Percentiles rank a stretch among this genome's conserved stretches.
phyloP scores from a whole-genome alignment of 768 basidiomycete genomes.

The Trametopsis cervina region DNA sequence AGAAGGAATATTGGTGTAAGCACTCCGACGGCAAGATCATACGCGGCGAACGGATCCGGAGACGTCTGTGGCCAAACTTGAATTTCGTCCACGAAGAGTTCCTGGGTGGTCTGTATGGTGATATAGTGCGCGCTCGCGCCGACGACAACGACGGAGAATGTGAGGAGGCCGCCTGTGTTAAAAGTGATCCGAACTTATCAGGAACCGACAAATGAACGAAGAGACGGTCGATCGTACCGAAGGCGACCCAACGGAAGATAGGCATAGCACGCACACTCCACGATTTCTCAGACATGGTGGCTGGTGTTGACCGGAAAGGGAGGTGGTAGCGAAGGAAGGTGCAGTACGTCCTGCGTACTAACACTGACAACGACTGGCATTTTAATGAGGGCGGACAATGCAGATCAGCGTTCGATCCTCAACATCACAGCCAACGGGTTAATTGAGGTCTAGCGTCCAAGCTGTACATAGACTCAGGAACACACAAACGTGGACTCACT shows the following conservation, averaged over 20 bases:
- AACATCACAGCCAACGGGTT: too few species aligned
- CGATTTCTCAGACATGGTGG: background rate
- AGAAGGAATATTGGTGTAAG: conserved; percentile 15
- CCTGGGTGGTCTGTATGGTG: conserved; percentile 3
- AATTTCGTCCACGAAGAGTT: conserved; percentile 5
- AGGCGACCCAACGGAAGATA: conserved; percentile 8
- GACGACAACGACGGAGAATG: conserved; percentile 6
- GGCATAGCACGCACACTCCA: conserved; percentile 12
- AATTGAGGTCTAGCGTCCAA: too few species aligned
- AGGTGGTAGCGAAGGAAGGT: background rate
- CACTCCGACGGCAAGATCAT: conserved; percentile 17
- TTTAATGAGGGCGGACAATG: too few species aligned
- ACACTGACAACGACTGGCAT: too few species aligned
- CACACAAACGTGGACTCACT: too few species aligned
- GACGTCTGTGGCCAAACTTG: conserved; percentile 9
- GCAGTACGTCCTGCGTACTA: background rate
- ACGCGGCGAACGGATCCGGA: conserved; percentile 11
- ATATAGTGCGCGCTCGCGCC: conserved; percentile 9
- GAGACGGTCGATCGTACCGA: conserved; percentile 7
- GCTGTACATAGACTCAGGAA: too few species aligned
- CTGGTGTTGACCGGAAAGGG: background rate
- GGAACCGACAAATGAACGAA: background rate
- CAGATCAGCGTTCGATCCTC: too few species aligned
- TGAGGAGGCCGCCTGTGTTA: background rate
- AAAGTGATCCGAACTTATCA: background rate